Evolutionary conservation across 1,284 basidiomycete genomes (phyloP).

Genomic region (Ustilago shanxiensis): DNA sequence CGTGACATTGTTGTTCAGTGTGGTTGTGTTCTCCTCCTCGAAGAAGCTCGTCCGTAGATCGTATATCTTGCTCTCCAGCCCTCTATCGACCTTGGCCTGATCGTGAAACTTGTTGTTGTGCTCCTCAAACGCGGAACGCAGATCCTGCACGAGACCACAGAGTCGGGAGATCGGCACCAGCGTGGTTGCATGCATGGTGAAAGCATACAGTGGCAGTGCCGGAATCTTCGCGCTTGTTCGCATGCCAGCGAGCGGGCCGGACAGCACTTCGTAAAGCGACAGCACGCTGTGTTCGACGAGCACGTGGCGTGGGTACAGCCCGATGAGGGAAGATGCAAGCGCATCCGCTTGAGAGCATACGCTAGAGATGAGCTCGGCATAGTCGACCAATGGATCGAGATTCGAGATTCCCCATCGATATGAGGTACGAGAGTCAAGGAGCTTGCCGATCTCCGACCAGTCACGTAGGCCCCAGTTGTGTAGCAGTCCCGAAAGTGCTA

Average conservation of each 20-base stretch:
- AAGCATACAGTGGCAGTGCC: slow-evolving; percentile 26
- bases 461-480: slow-evolving; percentile 34
- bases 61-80: slow-evolving; percentile 20
- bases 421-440: slow-evolving; percentile 27
- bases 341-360: slow-evolving; percentile 21
- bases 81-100: slow-evolving; percentile 6
- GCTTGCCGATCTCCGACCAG: slow-evolving; percentile 32
- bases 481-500: slow-evolving; percentile 29
- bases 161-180: slow-evolving; percentile 49
- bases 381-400: slow-evolving; percentile 36
- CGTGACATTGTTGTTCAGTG: slow-evolving; percentile 46
- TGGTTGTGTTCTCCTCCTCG: slow-evolving; percentile 35
- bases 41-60: slow-evolving; percentile 21
- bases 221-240: slow-evolving; percentile 16
- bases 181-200: slow-evolving; percentile 42
- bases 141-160: slow-evolving; percentile 40
- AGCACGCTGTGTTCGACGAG: slow-evolving; percentile 40
- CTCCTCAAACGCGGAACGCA: slow-evolving; percentile 37
- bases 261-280: slow-evolving; percentile 38
- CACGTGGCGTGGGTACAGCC: slow-evolving; percentile 32
- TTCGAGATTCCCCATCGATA: slow-evolving; percentile 48
- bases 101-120: slow-evolving; percentile 15
- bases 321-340: slow-evolving; percentile 27
- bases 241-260: slow-evolving; percentile 27
- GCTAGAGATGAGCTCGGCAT: slow-evolving; percentile 29